Percentiles rank a stretch among this genome's conserved stretches.
phyloP scores from a whole-genome alignment of 2,329 filamentous ascomycete species.

The Colletotrichum destructivum region DNA sequence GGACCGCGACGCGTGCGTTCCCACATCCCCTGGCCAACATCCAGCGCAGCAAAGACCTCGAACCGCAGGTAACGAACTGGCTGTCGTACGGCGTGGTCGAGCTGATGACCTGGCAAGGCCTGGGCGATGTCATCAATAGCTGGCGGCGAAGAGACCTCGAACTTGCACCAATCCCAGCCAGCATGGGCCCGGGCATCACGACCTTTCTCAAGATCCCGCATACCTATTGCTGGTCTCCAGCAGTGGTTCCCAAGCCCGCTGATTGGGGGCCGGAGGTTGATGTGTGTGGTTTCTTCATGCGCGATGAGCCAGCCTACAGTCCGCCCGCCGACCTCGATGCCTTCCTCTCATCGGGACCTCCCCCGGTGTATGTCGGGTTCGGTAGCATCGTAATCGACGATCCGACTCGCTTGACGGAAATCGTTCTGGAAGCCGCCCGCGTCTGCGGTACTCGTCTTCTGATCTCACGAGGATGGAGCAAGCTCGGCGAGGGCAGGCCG shows the following conservation, averaged over 20 bases:
- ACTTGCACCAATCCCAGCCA: conserved; percentile 77
- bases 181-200: conserved; percentile 80
- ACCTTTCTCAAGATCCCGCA: conserved; percentile 63
- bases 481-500: conserved; percentile 38
- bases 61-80: conserved; percentile 77
- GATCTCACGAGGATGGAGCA: conserved; percentile 57
- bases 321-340: conserved; percentile 66
- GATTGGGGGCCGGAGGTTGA: conserved; percentile 75
- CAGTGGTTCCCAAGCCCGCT: conserved; percentile 71
- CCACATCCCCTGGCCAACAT: conserved; percentile 82
- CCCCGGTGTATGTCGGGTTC: conserved; percentile 61
- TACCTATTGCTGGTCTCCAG: too few species aligned
- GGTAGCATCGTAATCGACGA: conserved; percentile 66
- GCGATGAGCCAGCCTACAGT: conserved; percentile 69
- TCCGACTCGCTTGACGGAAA: conserved; percentile 54
- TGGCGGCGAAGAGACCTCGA: conserved; percentile 76
- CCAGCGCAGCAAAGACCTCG: conserved; percentile 59
- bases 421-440: conserved; percentile 58
- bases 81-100: conserved; percentile 81
- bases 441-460: conserved; percentile 63
- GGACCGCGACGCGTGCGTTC: conserved; percentile 80
- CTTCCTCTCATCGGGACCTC: conserved; percentile 59
- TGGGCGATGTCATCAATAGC: conserved; percentile 60
- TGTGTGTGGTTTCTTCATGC: conserved; percentile 76
- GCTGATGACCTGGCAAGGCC: conserved; percentile 83